These are phyloP conservation scores for Tolypocladium endophyticum DNA, from an alignment of 2,329 filamentous ascomycete genomes.

Conservation along the genomic window DNA sequence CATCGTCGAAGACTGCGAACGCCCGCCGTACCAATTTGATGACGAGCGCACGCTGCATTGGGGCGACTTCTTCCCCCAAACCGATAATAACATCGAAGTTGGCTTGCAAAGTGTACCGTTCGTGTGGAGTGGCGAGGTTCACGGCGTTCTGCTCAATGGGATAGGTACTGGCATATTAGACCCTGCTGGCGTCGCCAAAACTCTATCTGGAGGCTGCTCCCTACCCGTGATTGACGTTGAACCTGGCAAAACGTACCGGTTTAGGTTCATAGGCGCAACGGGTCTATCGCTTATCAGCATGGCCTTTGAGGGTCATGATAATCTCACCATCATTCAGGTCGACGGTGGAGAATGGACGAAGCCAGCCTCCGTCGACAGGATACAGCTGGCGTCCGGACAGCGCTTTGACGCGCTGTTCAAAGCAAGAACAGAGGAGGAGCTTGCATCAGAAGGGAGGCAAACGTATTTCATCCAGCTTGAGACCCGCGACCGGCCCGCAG, in stretches of 20 bases:
- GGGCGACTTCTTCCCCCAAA: slow-evolving; percentile 45
- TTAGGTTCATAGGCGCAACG: slow-evolving; percentile 48
- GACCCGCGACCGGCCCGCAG: slow-evolving; percentile 34
- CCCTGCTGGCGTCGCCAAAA: neutral
- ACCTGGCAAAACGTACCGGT: slow-evolving; percentile 48
- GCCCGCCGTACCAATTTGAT: slow-evolving; percentile 47
- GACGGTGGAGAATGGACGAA: slow-evolving; percentile 43
- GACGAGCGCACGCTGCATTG: slow-evolving; percentile 47
- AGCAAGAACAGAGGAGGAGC: slow-evolving; percentile 36
- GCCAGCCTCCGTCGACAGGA: slow-evolving; percentile 30
- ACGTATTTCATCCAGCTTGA: slow-evolving; percentile 37
- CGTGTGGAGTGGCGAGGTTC: slow-evolving; percentile 47
- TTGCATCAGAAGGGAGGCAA: slow-evolving; percentile 16
- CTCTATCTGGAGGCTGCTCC: slow-evolving; percentile 17
- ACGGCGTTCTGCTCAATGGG: slow-evolving; percentile 15
- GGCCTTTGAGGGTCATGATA: slow-evolving; percentile 44
- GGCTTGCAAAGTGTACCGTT: slow-evolving; percentile 40
- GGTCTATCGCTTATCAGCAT: slow-evolving; percentile 43
- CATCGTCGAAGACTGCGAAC: slow-evolving; percentile 40
- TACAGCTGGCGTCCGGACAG: slow-evolving; percentile 47
- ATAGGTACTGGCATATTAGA: slow-evolving; percentile 2
- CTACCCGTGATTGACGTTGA: slow-evolving; percentile 46
- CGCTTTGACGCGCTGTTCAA: slow-evolving; percentile 45
- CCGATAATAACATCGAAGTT: slow-evolving; percentile 38
- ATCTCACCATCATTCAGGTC: slow-evolving; percentile 48